A percentile compares a stretch with the other conserved stretches of the same genome.
Evolutionary conservation across 2,329 filamentous ascomycete species (phyloP).

Genomic region (Raffaelea albimanens): DNA sequence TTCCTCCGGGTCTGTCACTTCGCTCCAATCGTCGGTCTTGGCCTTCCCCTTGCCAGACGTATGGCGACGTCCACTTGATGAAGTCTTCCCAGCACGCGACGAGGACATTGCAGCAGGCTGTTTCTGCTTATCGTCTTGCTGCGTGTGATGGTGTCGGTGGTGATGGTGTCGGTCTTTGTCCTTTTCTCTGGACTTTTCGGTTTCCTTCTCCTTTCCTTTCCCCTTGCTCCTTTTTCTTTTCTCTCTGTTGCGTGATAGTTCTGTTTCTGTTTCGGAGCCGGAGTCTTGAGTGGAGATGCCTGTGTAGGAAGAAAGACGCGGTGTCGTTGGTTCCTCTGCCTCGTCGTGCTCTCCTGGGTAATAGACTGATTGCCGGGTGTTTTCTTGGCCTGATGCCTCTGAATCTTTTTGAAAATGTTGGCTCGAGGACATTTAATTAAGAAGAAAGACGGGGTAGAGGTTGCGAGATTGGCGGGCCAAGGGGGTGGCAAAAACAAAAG

Average conservation of each 20-base stretch:
- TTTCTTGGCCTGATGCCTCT: background rate
- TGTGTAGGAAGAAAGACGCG: background rate
- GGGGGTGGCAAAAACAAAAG: background rate
- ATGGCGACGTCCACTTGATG: slow-evolving; percentile 8
- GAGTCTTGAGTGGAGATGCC: slow-evolving; percentile 9
- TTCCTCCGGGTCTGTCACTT: slow-evolving; percentile 60
- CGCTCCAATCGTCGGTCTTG: slow-evolving; percentile 56
- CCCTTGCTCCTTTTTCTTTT: slow-evolving; percentile 3
- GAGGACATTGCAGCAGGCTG: slow-evolving; percentile 21
- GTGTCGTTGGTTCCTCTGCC: slow-evolving; percentile 1
- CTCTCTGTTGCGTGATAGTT: background rate
- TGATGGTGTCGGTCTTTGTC: background rate
- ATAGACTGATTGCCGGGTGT: background rate
- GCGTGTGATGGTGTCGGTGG: background rate
- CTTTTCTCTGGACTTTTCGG: background rate
- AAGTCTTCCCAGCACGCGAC: slow-evolving; percentile 14
- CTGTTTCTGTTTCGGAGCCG: slow-evolving; percentile 20
- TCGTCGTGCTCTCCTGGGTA: background rate
- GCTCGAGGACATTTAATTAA: slow-evolving; percentile 12
- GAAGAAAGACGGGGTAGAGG: background rate
- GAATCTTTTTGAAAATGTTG: slow-evolving; percentile 4
- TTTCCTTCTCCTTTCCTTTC: background rate
- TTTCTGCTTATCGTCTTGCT: background rate
- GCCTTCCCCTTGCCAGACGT: slow-evolving; percentile 30
- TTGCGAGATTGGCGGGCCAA: background rate